Evolutionary conservation across 192 early-diverging fungal species (phyloP), one percentile per base, ranked within the genome.

Genomic region (Backusella sp.): DNA sequence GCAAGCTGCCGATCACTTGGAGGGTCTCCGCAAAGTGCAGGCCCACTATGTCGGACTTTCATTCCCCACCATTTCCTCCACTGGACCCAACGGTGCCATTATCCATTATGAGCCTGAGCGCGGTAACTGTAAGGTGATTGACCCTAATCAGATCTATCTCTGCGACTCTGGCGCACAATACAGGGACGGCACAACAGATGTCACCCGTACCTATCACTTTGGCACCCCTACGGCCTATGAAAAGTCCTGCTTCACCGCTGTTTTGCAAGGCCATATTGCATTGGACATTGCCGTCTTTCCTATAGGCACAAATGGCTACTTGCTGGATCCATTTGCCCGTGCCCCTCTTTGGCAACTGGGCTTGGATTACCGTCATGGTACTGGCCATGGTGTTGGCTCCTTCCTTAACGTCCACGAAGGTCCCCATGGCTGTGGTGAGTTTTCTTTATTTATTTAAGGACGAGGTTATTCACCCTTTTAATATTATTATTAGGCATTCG

Each of bases 151-250:
- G 73, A 89, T 98, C 78, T 99, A 98, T 73, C 88, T 99, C 17
- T 95, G 94, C 80, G 97, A 99, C 84, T 96, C 95, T 69, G 97
- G 97, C 42, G 97, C 91, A 70, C 97, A 99, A 85, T 99, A 95
- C 88, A 87, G 80, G 75, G 96, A 99, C 72, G 97, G 97, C 53
- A 99, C 97, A 21, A 99, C 97, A 0, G 97, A 99, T 83, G 90
- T 94, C 11, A 99, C 97, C 9, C 93, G 97, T 70, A 98, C 97
- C 1, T 76, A 90, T n/a, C 96, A 98, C 82, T 97, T 98, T 85
- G 91, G 93, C 53, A 86, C 87, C 44, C 96, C 96, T 15, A 91
- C 90, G 3, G 89, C 81, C 0, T 89, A 92, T 82, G 92, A 99
- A 84, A 94, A 91, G 81, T 91, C 94, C 41, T 93, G 93, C 79